Evolutionary conservation across 441 rosid genomes (phyloP).

Genomic region (Sinapis alba): DNA sequence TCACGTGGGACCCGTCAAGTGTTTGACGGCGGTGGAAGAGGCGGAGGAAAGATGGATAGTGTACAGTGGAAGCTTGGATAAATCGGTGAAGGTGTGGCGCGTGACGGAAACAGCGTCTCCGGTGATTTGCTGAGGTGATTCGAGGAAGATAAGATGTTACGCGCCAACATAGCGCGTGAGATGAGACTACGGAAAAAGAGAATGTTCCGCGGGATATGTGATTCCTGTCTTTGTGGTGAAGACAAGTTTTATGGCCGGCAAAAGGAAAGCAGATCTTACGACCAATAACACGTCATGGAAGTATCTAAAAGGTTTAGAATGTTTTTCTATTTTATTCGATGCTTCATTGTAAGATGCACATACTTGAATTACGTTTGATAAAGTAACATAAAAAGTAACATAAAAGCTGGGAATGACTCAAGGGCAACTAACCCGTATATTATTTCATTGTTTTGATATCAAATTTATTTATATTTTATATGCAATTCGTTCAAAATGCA

Average conservation of each 20-base stretch:
- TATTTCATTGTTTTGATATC: slow-evolving; percentile 20
- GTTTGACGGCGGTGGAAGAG: slow-evolving; percentile 51
- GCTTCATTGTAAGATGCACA: slow-evolving; percentile 26
- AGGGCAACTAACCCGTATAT: neutral
- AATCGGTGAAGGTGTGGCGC: slow-evolving; percentile 72
- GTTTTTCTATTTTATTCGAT: slow-evolving; percentile 22
- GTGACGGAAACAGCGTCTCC: slow-evolving; percentile 43
- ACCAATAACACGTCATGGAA: slow-evolving; percentile 31
- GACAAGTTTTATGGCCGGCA: slow-evolving; percentile 42
- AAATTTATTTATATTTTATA: neutral
- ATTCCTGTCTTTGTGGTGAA: slow-evolving; percentile 37
- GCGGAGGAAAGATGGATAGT: slow-evolving; percentile 43
- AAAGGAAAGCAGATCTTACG: slow-evolving; percentile 22
- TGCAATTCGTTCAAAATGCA: neutral
- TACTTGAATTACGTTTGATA: slow-evolving; percentile 18
- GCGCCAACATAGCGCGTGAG: slow-evolving; percentile 25
- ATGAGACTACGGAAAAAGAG: neutral
- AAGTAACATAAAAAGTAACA: neutral
- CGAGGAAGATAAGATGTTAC: neutral
- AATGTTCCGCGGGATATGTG: slow-evolving; percentile 36
- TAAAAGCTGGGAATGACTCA: neutral
- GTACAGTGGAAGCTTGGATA: slow-evolving; percentile 67
- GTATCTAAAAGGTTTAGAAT: slow-evolving; percentile 3
- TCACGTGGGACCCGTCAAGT: slow-evolving; percentile 64
- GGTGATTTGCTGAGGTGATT: neutral